Evolutionary conservation across 345 rosid species (phyloP), one percentile per base, ranked within the genome.

Genomic region (Zanthoxylum bungeanum): DNA sequence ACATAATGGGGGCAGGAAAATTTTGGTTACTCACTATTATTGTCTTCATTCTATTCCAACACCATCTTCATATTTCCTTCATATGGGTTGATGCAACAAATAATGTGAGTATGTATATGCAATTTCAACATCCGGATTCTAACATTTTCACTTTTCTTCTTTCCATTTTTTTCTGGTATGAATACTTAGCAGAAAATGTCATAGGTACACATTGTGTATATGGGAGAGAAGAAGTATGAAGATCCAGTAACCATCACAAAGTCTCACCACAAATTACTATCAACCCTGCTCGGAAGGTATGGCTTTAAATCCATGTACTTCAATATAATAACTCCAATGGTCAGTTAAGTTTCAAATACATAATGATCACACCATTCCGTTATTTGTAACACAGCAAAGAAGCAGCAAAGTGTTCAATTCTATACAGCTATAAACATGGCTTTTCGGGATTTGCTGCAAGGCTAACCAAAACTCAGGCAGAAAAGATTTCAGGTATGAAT

Each of bases 371-470:
- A 62, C 21, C 0, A 19, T 27, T 46, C 10, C 14, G 4, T 4
- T 40, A 1, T 36, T 25, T 44, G 28, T 52, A 42, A 33, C 68
- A 59, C 66, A 87, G 91, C 65, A 60, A 61, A 63, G 83, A 82
- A 79, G 88, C 81, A 39, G 85, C 87, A 57, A 68, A 65, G 66
- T 53, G 66, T 39, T 87, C 91, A 14, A 73, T 84, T 64, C 34
- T 87, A 34, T 79, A 87, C 71, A 81, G 84, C 75, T 81, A 86
- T 44, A 82, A 60, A 64, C 87, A 85, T 75, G 91, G 89, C 42
- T 86, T 89, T 66, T 86, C 85, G 2, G 87, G 89, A 51, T 86
- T 86, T 76, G 87, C 91, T 34, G 89, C 88, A 21, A 82, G 75
- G 78, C 74, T 86, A 19, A 83, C 82, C 58, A 67, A 79, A 52